Base-by-base conservation (phyloP, 768 basidiomycete genomes). In the Boletus coccyginus region DNA sequence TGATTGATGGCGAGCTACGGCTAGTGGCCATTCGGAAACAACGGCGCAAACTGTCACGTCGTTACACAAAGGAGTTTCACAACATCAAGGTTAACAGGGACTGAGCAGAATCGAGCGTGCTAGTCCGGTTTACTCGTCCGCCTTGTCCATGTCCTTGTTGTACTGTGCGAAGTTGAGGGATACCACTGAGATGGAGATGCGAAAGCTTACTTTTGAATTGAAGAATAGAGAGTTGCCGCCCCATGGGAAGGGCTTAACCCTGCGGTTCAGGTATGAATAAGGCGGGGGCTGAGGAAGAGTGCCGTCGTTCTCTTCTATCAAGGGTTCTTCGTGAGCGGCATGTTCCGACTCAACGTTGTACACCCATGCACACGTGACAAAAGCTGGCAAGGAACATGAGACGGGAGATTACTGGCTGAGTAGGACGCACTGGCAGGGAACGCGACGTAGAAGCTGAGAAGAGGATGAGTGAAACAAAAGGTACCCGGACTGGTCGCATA, bases 181-280 rank as follows among this genome's bases (percentile, higher is more conserved):
- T 41, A 27, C 52, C 35, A 43, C 19, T 40, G 21, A 27, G 11
- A 19, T 7, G 5, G n/a, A 44, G 7, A 39, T 3, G 55, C 19
- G 46, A 11, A 47, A n/a, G 66, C 85, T 45, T 68, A 89, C 91
- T 62, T 82, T 77, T 49, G 84, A 71, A 70, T 91, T 93, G 77
- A 81, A 94, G 80, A 94, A 94, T 17, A 94, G 79, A 14, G 82
- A 80, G 81, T 94, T 94, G 64, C 62, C 72, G 24, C 92, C 92
- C 92, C 92, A 94, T 19, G 92, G 92, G 80, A 81, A 94, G 40
- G 91, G 88, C 72, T 90, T 91, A 56, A 70, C 70, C 57, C 92
- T 78, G 65, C 77, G 82, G 77, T 92, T 92, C 72, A 94, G 65
- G 76, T 87, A 90, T 42, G 90, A 82, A 65, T 84, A 94, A n/a